Percentiles rank a stretch among this genome's conserved stretches.
Evolutionary conservation across 805 yeast species (phyloP).

Genomic region (Candida maris): DNA sequence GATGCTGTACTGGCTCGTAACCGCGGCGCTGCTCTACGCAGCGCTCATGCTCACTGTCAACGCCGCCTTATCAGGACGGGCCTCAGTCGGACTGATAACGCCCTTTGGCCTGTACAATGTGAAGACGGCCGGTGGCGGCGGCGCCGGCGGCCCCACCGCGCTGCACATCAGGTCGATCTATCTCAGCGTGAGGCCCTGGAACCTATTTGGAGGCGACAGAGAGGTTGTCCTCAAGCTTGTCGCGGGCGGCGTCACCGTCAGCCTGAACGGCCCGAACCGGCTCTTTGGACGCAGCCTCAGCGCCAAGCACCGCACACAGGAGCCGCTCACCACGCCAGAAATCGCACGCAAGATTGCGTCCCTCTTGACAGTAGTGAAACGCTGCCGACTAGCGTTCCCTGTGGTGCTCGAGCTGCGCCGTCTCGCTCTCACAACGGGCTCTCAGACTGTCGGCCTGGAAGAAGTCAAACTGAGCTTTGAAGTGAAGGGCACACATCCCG

Average conservation of each 20-base stretch:
- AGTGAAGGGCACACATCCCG: not conserved
- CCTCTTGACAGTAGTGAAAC: not conserved
- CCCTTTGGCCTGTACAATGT: conserved; percentile 23
- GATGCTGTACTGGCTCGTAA: conserved; percentile 2
- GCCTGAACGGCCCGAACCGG: not conserved
- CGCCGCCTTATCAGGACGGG: conserved; percentile 15
- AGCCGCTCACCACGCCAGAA: not conserved
- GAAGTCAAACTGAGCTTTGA: not conserved
- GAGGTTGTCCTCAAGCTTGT: conserved; percentile 1
- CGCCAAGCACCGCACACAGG: not conserved
- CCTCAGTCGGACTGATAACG: conserved; percentile 22
- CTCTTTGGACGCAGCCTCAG: not conserved
- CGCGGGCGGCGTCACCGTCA: not conserved
- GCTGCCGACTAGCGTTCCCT: not conserved
- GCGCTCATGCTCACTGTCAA: conserved; percentile 10
- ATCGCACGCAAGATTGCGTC: not conserved
- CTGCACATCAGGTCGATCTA: conserved; percentile 14
- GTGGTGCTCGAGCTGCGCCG: not conserved
- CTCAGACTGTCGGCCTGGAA: not conserved
- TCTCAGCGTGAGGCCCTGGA: conserved; percentile 18
- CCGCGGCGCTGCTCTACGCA: conserved; percentile 7
- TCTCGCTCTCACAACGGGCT: not conserved
- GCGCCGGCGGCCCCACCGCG: conserved; percentile 4
- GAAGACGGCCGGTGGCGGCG: conserved; percentile 6
- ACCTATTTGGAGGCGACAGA: conserved; percentile 6